A percentile compares a stretch with the other conserved stretches of the same genome.
These are phyloP conservation scores for Aspergillus quadricinctus DNA, from an alignment of 2,329 filamentous ascomycete species.

Conservation along the genomic window DNA sequence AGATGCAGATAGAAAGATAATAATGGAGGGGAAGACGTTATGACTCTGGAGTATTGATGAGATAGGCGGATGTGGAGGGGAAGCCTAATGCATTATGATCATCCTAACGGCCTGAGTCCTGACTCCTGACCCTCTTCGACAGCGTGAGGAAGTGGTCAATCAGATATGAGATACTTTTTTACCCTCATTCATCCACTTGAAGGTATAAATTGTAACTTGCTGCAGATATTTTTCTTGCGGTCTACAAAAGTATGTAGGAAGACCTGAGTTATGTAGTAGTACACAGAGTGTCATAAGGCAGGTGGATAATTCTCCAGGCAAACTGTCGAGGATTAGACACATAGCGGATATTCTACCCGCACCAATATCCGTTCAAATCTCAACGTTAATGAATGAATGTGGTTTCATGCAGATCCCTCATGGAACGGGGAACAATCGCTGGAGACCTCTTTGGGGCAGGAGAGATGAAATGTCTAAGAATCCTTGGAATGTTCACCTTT, in stretches of 20 bases:
- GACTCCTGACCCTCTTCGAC: neutral
- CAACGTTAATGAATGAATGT: neutral
- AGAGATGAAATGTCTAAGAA: neutral
- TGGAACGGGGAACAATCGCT: neutral
- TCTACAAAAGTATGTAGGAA: neutral
- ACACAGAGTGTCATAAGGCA: neutral
- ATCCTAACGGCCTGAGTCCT: neutral
- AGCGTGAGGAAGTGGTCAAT: neutral
- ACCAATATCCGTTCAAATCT: neutral
- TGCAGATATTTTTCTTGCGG: neutral
- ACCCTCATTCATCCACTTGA: neutral
- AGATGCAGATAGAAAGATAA: neutral
- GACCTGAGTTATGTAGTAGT: neutral
- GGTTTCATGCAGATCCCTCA: neutral
- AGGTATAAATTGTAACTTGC: neutral
- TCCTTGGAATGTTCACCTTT: neutral
- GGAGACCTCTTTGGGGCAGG: neutral
- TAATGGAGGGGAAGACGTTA: neutral
- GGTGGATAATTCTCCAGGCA: neutral
- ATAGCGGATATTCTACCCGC: neutral
- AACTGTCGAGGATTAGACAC: neutral
- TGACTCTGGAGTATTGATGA: neutral
- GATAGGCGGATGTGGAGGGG: neutral
- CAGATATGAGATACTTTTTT: neutral
- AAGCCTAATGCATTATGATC: neutral